Conservation (phyloP, 2,329 filamentous ascomycete species). For the Davidsoniella virescens region DNA sequence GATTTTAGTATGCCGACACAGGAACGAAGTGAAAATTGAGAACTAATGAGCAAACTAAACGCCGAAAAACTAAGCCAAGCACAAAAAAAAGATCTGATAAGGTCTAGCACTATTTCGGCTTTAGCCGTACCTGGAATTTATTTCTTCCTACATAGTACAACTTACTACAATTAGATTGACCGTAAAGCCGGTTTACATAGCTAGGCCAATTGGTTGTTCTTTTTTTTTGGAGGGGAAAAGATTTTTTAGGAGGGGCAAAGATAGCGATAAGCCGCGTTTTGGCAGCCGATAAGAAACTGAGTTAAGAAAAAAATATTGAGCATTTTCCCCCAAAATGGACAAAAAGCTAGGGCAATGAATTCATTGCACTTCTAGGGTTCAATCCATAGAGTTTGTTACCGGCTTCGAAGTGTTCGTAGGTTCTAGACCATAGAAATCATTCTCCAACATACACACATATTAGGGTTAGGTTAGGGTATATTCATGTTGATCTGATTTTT, state of each 20-base stretch:
- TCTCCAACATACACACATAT: not conserved
- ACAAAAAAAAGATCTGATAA: conserved; percentile 8
- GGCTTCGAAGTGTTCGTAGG: too few species aligned
- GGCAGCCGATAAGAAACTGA: not conserved
- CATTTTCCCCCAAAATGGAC: not conserved
- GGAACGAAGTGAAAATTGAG: too few species aligned
- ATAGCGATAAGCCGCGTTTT: not conserved
- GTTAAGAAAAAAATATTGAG: not conserved
- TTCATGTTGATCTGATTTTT: not conserved
- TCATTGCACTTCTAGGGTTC: not conserved
- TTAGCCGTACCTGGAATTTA: conserved; percentile 1
- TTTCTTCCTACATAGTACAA: not conserved
- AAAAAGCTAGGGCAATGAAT: not conserved
- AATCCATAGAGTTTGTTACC: too few species aligned
- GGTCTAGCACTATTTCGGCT: not conserved
- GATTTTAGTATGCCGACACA: not conserved
- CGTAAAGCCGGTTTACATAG: not conserved
- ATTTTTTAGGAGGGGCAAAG: conserved; percentile 15
- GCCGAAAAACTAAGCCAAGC: too few species aligned
- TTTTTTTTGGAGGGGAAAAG: conserved; percentile 8
- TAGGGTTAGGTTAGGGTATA: too few species aligned
- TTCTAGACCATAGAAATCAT: not conserved
- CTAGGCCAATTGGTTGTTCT: not conserved
- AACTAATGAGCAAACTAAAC: too few species aligned
- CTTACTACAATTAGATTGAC: not conserved